These are phyloP conservation scores for Dictyophora rubrovolvata DNA, from an alignment of 768 basidiomycete species.

Conservation along the genomic window DNA sequence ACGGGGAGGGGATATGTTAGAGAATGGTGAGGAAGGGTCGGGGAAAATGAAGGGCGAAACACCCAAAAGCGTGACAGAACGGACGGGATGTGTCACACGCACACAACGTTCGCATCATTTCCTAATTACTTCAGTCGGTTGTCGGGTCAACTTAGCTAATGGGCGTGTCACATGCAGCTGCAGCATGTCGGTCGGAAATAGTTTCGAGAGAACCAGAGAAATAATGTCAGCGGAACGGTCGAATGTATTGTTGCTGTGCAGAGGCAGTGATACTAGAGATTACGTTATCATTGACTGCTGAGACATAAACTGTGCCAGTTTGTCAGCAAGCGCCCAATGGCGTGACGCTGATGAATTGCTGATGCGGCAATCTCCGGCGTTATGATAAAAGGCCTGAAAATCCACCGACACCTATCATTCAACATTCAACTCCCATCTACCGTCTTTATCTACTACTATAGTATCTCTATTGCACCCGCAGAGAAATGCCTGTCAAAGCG, in stretches of 20 bases:
- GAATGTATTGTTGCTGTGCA: too few relatives aligned
- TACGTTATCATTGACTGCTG: neutral
- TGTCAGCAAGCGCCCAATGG: neutral
- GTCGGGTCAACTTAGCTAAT: neutral
- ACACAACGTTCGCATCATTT: neutral
- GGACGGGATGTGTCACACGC: neutral
- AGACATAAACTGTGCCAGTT: neutral
- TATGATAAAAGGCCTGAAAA: neutral
- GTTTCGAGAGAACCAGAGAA: too few relatives aligned
- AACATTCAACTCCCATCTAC: neutral
- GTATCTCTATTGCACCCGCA: neutral
- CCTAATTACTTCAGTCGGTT: too few relatives aligned
- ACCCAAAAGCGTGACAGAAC: too few relatives aligned
- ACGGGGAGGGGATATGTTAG: neutral
- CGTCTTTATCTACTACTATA: neutral
- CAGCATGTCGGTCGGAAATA: neutral
- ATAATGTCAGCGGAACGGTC: too few relatives aligned
- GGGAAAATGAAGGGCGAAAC: neutral
- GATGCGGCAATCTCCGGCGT: neutral
- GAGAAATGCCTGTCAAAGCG: constrained; percentile 19
- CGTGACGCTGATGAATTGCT: neutral
- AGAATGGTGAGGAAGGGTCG: too few relatives aligned
- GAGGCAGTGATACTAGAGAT: too few relatives aligned
- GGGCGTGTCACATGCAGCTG: neutral
- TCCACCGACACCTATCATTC: neutral